phyloP scores from a whole-genome alignment of 2,329 filamentous ascomycete genomes.

The Drechslera avenae region DNA sequence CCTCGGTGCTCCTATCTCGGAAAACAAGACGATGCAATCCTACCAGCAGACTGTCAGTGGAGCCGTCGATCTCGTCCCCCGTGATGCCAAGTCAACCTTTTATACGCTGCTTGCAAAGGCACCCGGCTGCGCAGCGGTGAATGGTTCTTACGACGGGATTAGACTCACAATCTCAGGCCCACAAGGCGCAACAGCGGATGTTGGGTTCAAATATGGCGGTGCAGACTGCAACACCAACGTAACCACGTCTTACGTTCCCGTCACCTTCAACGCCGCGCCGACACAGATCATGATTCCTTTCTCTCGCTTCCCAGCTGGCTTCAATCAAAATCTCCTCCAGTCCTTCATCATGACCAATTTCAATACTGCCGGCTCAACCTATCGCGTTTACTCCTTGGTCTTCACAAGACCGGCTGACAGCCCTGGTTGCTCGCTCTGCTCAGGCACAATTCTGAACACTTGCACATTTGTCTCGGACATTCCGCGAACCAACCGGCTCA shows the following conservation, averaged over 20 bases:
- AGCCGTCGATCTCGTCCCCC: conserved; percentile 7
- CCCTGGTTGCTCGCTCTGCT: conserved; percentile 11
- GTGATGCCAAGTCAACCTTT: conserved; percentile 5
- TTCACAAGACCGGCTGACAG: conserved; percentile 10
- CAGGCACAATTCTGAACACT: conserved; percentile 10
- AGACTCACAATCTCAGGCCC: conserved; percentile 6
- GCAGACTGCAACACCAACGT: conserved; percentile 7
- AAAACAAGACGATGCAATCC: conserved; percentile 7
- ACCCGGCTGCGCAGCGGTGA: conserved; percentile 3
- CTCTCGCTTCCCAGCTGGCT: conserved; percentile 5
- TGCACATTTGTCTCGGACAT: conserved; percentile 8
- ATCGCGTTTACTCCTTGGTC: conserved; percentile 4
- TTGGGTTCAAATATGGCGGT: conserved; percentile 11
- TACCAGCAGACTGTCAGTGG: conserved; percentile 8
- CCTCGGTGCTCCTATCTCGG: conserved; percentile 4
- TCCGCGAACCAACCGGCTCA: conserved; percentile 2
- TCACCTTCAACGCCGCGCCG: conserved; percentile 6
- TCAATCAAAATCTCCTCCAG: conserved; percentile 4
- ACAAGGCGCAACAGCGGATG: conserved; percentile 5
- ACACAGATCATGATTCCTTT: conserved; percentile 6
- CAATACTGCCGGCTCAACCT: conserved; percentile 1
- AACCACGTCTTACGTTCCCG: conserved; percentile 8
- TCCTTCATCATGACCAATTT: conserved; percentile 9
- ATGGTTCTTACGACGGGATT: conserved; percentile 9
- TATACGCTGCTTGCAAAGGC: conserved; percentile 4